A percentile compares a stretch with the other conserved stretches of the same genome.
Evolutionary conservation across 495 filamentous ascomycete species (phyloP).

Genomic region (Cladorrhinum samala): DNA sequence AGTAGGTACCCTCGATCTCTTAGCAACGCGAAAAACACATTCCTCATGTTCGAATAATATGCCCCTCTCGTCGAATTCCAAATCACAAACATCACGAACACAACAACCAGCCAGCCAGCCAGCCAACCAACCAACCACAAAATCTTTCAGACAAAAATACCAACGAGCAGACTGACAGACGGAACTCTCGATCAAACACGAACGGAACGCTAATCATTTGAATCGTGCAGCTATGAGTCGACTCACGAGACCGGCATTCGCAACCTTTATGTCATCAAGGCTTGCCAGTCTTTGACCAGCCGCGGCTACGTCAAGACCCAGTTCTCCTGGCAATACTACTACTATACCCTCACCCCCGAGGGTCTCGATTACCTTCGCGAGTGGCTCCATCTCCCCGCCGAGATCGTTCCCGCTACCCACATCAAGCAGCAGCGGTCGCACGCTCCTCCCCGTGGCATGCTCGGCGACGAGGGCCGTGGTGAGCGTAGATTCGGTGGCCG

Average conservation of each 20-base stretch:
- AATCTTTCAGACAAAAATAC: neutral
- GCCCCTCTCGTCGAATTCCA: slow-evolving; percentile 59
- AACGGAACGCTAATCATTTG: slow-evolving; percentile 21
- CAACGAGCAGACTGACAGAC: neutral
- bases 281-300: slow-evolving; percentile 92
- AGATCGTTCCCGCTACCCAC: slow-evolving; percentile 98
- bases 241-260: slow-evolving; percentile 56
- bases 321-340: slow-evolving; percentile 99
- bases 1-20: slow-evolving; percentile 37
- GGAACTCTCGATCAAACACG: neutral
- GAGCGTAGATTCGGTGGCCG: slow-evolving; percentile 62
- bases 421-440: slow-evolving; percentile 99
- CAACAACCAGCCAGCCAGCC: neutral
- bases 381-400: slow-evolving; percentile 99
- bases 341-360: slow-evolving; percentile 99
- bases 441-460: slow-evolving; percentile 96
- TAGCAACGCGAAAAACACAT: slow-evolving; percentile 1
- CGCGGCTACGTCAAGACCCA: slow-evolving; percentile 98
- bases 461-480: slow-evolving; percentile 84
- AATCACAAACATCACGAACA: slow-evolving; percentile 23
- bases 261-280: slow-evolving; percentile 99
- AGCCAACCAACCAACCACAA: too few species aligned
- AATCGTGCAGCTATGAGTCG: slow-evolving; percentile 28
- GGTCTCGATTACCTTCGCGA: slow-evolving; percentile 99
- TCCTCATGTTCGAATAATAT: neutral